Percentiles rank a stretch among this genome's conserved stretches.
These are phyloP conservation scores for Hypoxylon perforatum DNA, from an alignment of 495 filamentous ascomycete species.

Conservation along the genomic window DNA sequence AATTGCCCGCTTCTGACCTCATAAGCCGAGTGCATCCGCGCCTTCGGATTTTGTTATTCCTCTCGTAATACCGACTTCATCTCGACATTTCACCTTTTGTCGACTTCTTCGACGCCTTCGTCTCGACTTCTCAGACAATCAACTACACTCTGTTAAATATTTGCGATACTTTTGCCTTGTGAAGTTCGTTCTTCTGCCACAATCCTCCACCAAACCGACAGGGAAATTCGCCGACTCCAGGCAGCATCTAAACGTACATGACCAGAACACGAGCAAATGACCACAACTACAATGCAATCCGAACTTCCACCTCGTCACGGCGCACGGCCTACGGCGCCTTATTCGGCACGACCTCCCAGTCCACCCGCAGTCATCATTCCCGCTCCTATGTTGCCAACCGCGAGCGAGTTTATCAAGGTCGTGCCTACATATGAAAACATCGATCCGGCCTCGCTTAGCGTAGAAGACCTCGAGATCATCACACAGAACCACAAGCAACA, in stretches of 20 bases:
- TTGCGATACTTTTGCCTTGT: too few relatives aligned
- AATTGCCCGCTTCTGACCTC: not conserved
- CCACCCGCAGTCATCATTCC: constrained; percentile 59
- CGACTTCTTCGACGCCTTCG: too few relatives aligned
- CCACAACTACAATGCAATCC: constrained; percentile 17
- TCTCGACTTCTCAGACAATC: too few relatives aligned
- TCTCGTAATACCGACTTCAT: too few relatives aligned
- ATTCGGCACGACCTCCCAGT: constrained; percentile 50
- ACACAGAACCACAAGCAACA: constrained; percentile 45
- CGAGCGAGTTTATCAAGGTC: constrained; percentile 38
- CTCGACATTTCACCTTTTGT: too few relatives aligned
- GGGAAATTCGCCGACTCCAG: too few relatives aligned
- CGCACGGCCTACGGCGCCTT: constrained; percentile 41
- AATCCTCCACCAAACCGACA: too few relatives aligned
- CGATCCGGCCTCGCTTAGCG: constrained; percentile 46
- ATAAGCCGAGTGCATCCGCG: not conserved
- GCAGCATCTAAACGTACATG: not conserved
- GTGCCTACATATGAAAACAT: constrained; percentile 49
- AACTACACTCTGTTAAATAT: too few relatives aligned
- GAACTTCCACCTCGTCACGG: constrained; percentile 2
- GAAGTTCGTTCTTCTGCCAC: too few relatives aligned
- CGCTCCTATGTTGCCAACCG: constrained; percentile 19
- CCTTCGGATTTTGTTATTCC: not conserved
- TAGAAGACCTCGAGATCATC: constrained; percentile 52
- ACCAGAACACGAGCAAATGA: constrained; percentile 9